phyloP scores from a whole-genome alignment of 2,329 filamentous ascomycete species.

The Celoporthe dispersa region DNA sequence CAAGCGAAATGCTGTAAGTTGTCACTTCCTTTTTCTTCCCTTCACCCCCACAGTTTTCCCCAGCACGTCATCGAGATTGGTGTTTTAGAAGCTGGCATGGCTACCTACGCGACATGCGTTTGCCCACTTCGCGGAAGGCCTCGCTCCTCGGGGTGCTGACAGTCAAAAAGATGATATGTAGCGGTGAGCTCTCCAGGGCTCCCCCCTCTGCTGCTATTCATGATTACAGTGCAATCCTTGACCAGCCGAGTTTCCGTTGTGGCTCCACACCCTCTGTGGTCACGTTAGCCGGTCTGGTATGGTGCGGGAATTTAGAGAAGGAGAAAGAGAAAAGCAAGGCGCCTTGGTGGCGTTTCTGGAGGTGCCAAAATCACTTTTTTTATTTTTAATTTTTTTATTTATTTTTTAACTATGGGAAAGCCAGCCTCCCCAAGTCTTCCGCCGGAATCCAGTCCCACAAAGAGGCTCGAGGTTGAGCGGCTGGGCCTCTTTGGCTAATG shows the following conservation, averaged over 20 bases:
- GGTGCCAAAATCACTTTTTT: not conserved
- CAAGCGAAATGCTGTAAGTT: not conserved
- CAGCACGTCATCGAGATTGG: conserved; percentile 5
- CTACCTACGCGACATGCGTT: not conserved
- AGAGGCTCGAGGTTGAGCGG: not conserved
- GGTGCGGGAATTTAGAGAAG: not conserved
- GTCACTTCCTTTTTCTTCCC: not conserved
- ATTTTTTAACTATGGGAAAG: not conserved
- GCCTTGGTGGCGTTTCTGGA: not conserved
- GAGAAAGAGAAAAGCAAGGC: not conserved
- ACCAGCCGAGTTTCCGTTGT: not conserved
- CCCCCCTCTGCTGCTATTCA: not conserved
- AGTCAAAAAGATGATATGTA: not conserved
- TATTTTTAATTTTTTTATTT: not conserved
- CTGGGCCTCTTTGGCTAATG: not conserved
- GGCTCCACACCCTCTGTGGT: not conserved
- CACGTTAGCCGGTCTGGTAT: not conserved
- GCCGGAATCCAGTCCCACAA: not conserved
- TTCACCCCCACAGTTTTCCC: not conserved
- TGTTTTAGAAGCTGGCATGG: not conserved
- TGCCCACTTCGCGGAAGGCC: not conserved
- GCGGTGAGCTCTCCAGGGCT: not conserved
- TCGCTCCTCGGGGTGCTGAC: not conserved
- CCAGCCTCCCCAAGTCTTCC: not conserved
- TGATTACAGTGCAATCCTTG: not conserved